A percentile compares a stretch with the other conserved stretches of the same genome.
Conservation (phyloP, 164 flowering plant genomes). For the Macadamia tetraphylla region DNA sequence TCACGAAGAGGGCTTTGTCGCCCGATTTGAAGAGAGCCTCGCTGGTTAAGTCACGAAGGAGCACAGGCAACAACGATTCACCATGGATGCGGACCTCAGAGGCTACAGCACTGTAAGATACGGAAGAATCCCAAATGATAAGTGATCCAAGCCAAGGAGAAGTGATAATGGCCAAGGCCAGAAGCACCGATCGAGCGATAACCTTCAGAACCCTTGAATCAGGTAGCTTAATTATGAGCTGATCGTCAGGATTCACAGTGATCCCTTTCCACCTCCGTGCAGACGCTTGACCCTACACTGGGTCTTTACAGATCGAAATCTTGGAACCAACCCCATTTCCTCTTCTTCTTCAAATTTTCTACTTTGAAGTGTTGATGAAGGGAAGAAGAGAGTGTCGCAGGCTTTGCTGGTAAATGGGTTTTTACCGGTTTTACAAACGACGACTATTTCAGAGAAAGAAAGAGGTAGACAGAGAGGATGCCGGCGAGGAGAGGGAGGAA, state of each 20-base stretch:
- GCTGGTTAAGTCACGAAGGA: constrained; percentile 46
- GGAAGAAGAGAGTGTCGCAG: not conserved
- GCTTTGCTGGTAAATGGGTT: too few species aligned
- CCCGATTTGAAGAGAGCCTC: constrained; percentile 46
- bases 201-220: constrained; percentile 29
- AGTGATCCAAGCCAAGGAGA: constrained; percentile 36
- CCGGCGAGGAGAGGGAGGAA: not conserved
- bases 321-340: constrained; percentile 8
- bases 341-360: too few species aligned
- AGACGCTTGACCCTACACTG: constrained; percentile 14
- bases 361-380: too few species aligned
- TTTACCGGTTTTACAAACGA: not conserved
- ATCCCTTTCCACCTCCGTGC: not conserved
- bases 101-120: not conserved
- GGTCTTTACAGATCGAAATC: constrained; percentile 2
- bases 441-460: not conserved
- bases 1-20: constrained; percentile 33
- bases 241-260: constrained; percentile 14
- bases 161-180: constrained; percentile 38
- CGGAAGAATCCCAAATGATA: not conserved
- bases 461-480: not conserved
- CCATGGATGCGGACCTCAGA: constrained; percentile 4
- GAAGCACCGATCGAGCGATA: constrained; percentile 40
- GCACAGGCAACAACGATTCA: constrained; percentile 8
- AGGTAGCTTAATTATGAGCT: constrained; percentile 37